phyloP scores from a whole-genome alignment of 2,329 filamentous ascomycete species.

The Exophiala spinifera region DNA sequence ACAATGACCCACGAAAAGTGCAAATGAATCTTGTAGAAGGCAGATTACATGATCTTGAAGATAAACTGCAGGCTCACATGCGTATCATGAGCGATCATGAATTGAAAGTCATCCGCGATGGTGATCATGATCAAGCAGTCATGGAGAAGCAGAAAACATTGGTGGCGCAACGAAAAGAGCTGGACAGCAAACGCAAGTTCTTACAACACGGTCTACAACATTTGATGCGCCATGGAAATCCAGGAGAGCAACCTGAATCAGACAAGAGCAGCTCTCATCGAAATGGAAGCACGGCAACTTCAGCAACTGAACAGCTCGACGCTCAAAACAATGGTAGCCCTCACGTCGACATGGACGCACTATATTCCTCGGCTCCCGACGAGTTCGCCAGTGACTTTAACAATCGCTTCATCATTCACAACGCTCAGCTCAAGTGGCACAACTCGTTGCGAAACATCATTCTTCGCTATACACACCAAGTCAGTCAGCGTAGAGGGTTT shows the following conservation, averaged over 20 bases:
- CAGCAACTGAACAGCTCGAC: slow-evolving; percentile 35
- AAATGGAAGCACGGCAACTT: slow-evolving; percentile 30
- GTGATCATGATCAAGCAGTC: slow-evolving; percentile 47
- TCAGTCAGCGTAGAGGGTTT: slow-evolving; percentile 90
- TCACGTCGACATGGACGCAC: slow-evolving; percentile 48
- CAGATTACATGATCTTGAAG: slow-evolving; percentile 72
- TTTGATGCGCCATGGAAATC: slow-evolving; percentile 48
- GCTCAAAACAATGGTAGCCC: slow-evolving; percentile 52
- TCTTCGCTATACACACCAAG: slow-evolving; percentile 94
- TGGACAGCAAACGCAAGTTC: slow-evolving; percentile 59
- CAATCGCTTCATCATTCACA: slow-evolving; percentile 97
- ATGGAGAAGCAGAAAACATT: slow-evolving; percentile 50
- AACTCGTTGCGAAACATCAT: slow-evolving; percentile 95
- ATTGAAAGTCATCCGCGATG: slow-evolving; percentile 55
- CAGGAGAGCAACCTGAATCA: slow-evolving; percentile 44
- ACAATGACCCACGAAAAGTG: slow-evolving; percentile 82
- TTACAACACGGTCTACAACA: slow-evolving; percentile 57
- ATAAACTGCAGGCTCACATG: slow-evolving; percentile 73
- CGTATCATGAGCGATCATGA: slow-evolving; percentile 73
- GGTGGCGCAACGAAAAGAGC: slow-evolving; percentile 54
- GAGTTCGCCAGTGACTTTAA: slow-evolving; percentile 95
- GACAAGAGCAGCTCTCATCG: slow-evolving; percentile 15
- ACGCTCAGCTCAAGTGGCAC: slow-evolving; percentile 97
- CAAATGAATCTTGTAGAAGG: slow-evolving; percentile 81
- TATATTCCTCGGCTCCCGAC: slow-evolving; percentile 66